These are phyloP conservation scores for Hericium coralloides DNA, from an alignment of 768 basidiomycete genomes.

Conservation along the genomic window DNA sequence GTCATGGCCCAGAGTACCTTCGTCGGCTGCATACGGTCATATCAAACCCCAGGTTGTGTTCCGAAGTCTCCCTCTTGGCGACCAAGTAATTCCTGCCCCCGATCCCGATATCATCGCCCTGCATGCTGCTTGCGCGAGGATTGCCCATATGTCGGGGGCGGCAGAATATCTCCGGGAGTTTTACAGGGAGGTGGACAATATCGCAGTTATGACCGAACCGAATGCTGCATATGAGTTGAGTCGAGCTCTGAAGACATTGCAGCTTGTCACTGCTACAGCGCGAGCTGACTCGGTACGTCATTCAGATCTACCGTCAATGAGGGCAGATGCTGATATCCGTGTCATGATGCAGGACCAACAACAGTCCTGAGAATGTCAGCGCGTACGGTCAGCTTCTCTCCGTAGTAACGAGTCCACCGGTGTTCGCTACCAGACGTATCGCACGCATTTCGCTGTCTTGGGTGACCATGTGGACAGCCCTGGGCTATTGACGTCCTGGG, in stretches of 20 bases:
- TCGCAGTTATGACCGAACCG: conserved; percentile 6
- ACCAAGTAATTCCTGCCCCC: conserved; percentile 1
- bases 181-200: conserved; percentile 2
- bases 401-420: neutral
- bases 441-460: too few species aligned
- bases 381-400: neutral
- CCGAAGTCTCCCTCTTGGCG: neutral
- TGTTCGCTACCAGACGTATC: neutral
- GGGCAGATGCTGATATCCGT: neutral
- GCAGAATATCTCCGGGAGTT: conserved; percentile 5
- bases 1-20: neutral
- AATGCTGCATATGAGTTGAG: conserved; percentile 7
- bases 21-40: neutral
- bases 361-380: neutral
- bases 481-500: too few species aligned
- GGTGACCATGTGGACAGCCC: too few species aligned
- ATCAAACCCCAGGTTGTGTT: neutral
- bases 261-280: neutral
- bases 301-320: neutral
- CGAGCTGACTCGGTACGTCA: neutral
- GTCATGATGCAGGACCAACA: too few species aligned
- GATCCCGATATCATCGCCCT: conserved; percentile 1
- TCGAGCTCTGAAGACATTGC: conserved; percentile 7
- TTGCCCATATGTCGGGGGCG: conserved; percentile 7
- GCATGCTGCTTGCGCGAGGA: conserved; percentile 8